Evolutionary conservation across 1,284 basidiomycete species (phyloP), one percentile per base, ranked within the genome.

Genomic region (Pseudozyma hubeiensis): DNA sequence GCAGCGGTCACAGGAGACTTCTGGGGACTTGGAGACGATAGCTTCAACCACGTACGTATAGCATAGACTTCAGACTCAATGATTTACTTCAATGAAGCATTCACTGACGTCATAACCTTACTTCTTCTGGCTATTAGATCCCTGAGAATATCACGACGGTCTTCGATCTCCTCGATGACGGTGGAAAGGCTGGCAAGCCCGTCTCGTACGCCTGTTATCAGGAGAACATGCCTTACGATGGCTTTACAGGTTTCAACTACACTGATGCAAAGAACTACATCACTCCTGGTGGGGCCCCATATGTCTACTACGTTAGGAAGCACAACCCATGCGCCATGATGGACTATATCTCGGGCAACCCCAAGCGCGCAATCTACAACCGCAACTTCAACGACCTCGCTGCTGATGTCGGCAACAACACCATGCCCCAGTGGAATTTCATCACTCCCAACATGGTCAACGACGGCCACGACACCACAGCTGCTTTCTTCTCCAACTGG

Each of bases 381-480:
- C 87, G 90, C 52, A 91, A 90, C 84, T 91, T 90, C 81, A 90
- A 90, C 63, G 87, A 89, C 80, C 68, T 79, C 19, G 78, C 73
- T 16, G 78, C 64, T 10, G 89, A 90, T 56, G 55, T 84, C 41
- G 87, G 86, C 50, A 87, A 87, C 31, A 81, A 87, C 49, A 85
- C 85, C 3, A 80, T 91, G 30, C 88, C 90, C 8, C 89, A 90
- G 74, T 90, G 63, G 88, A 80, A 85, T 33, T 91, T 89, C 78
- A 84, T 91, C 55, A 90, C 90, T 0, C 90, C 90, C n/a, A 90
- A 90, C 82, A 80, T 89, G 53, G 86, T 87, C 33, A 85, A 87
- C 81, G 88, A 90, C 75, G 89, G 85, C 0, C 78, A 91, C 73
- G 90, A 91, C 81, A 90, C 90, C 8, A 87, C 86, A 30, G 45